phyloP scores from a whole-genome alignment of 2,329 filamentous ascomycete species.

The Paecilomyces fulvus region DNA sequence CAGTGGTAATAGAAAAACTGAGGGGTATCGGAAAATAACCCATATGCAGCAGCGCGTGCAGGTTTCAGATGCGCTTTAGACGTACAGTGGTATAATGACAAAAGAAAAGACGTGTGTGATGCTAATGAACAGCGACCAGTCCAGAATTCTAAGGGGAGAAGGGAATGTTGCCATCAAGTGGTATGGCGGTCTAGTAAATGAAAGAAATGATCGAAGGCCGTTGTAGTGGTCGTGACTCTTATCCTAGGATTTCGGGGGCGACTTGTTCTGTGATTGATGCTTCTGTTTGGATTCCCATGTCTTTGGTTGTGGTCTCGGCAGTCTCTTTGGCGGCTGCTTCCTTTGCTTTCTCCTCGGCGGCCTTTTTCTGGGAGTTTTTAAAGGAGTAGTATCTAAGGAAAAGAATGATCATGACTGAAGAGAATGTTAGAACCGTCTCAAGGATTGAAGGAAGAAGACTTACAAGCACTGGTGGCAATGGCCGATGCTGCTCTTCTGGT shows the following conservation, averaged over 20 bases:
- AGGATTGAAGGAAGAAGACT: slow-evolving; percentile 12
- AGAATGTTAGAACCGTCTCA: neutral
- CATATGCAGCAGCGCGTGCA: neutral
- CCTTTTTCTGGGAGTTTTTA: slow-evolving; percentile 26
- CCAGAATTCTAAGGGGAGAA: neutral
- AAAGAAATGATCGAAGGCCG: neutral
- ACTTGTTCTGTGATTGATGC: slow-evolving; percentile 5
- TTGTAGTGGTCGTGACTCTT: neutral
- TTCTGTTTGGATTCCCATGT: slow-evolving; percentile 9
- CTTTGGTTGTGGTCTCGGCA: slow-evolving; percentile 15
- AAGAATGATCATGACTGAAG: slow-evolving; percentile 39
- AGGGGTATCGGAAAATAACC: neutral
- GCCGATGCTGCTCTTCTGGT: slow-evolving; percentile 57
- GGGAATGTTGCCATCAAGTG: neutral
- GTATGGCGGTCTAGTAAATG: neutral
- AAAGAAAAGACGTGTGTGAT: neutral
- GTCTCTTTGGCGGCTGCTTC: slow-evolving; percentile 23
- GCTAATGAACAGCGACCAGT: neutral
- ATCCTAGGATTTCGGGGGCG: slow-evolving; percentile 8
- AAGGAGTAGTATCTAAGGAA: slow-evolving; percentile 39
- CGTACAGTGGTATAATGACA: neutral
- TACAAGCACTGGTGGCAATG: slow-evolving; percentile 45
- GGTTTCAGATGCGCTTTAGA: neutral
- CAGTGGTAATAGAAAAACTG: neutral
- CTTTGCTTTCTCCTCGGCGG: slow-evolving; percentile 26